phyloP scores from a whole-genome alignment of 371 early-diverging fungal genomes.

The Synchytrium microbalum region DNA sequence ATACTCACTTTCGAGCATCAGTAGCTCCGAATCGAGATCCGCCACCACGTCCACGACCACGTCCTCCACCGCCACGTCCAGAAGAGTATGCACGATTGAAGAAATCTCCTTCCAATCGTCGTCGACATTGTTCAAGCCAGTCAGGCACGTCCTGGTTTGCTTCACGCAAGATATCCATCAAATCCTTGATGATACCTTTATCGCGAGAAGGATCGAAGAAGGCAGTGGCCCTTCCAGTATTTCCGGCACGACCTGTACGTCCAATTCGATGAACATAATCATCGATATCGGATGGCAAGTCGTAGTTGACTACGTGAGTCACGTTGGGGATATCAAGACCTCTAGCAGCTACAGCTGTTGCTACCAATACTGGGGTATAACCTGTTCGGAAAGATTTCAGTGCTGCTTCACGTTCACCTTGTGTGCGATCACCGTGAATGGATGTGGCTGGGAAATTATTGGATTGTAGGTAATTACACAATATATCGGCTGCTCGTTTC shows the following conservation, averaged over 20 bases:
- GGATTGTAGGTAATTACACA: conserved; percentile 61
- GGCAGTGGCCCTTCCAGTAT: conserved; percentile 49
- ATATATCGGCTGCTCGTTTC: conserved; percentile 69
- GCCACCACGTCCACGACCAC: conserved; percentile 18
- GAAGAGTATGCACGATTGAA: background rate
- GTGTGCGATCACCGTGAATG: conserved; percentile 96
- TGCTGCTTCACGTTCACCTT: conserved; percentile 93
- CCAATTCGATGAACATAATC: conserved; percentile 64
- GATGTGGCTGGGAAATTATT: conserved; percentile 84
- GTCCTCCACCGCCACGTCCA: conserved; percentile 9
- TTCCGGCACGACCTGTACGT: conserved; percentile 56
- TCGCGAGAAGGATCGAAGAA: conserved; percentile 42
- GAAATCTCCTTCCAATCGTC: conserved; percentile 12
- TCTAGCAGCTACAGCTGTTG: conserved; percentile 99
- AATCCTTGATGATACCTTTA: conserved; percentile 40
- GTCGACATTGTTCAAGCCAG: conserved; percentile 44
- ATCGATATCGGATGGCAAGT: conserved; percentile 54
- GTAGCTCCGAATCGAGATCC: conserved; percentile 35
- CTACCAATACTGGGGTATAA: conserved; percentile 91
- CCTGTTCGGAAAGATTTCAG: conserved; percentile 85
- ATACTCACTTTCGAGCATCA: conserved; percentile 39
- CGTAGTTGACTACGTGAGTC: conserved; percentile 58
- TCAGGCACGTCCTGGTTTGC: conserved; percentile 75
- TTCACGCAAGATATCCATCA: conserved; percentile 67
- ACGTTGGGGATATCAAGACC: conserved; percentile 80